Evolutionary conservation across 352 stramenopile species (phyloP).

Genomic region (Aphanomyces stellatus): DNA sequence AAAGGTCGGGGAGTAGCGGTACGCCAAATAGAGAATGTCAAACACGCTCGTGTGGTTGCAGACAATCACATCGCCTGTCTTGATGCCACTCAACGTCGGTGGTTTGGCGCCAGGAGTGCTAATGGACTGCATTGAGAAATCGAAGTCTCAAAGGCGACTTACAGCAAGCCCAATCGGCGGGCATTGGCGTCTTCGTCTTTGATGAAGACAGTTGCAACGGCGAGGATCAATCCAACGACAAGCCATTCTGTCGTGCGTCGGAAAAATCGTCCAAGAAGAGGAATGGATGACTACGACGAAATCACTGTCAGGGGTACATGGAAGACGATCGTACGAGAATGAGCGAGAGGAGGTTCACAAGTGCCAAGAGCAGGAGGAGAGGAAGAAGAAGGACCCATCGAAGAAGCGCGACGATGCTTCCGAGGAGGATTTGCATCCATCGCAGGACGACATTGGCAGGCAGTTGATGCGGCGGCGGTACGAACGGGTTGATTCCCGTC

Average conservation of each 20-base stretch:
- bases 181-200: conserved; percentile 63
- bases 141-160: conserved; percentile 11
- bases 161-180: conserved; percentile 57
- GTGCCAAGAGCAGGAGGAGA: conserved; percentile 28
- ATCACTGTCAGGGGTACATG: neutral
- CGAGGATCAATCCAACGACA: conserved; percentile 29
- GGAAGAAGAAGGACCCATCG: conserved; percentile 30
- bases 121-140: neutral
- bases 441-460: conserved; percentile 33
- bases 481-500: conserved; percentile 82
- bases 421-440: conserved; percentile 34
- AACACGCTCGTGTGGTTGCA: conserved; percentile 79
- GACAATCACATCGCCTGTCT: conserved; percentile 51
- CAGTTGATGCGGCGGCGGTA: conserved; percentile 58
- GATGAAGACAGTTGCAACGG: conserved; percentile 48
- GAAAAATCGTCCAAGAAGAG: conserved; percentile 53
- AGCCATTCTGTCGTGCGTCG: conserved; percentile 63
- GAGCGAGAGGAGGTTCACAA: neutral
- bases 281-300: conserved; percentile 32
- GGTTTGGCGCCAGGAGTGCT: conserved; percentile 7
- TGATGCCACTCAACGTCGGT: conserved; percentile 27
- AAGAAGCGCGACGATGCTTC: conserved; percentile 38
- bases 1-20: conserved; percentile 72
- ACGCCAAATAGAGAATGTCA: conserved; percentile 66
- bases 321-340: neutral